Percentiles rank a stretch among this genome's conserved stretches.
phyloP scores from a whole-genome alignment of 805 yeast genomes.

The Candida parachauliodes region DNA sequence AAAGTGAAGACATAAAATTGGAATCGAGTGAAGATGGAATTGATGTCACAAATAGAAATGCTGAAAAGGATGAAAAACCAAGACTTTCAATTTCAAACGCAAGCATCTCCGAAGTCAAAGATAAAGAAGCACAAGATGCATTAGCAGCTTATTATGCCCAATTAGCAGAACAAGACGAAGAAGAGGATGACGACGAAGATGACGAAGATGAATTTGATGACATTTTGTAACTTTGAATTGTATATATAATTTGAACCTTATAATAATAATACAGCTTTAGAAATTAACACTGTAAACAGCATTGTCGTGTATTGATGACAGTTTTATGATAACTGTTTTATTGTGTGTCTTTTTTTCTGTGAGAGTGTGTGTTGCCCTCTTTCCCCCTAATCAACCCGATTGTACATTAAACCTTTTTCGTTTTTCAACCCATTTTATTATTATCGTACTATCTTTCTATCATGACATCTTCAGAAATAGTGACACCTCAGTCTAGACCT shows the following conservation, averaged over 20 bases:
- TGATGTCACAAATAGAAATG: conserved; percentile 5
- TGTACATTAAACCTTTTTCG: neutral
- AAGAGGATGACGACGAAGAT: conserved; percentile 53
- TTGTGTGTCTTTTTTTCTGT: too few relatives aligned
- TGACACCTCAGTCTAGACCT: conserved; percentile 11
- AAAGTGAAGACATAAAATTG: conserved; percentile 19
- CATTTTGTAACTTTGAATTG: conserved; percentile 3
- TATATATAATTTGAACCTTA: neutral
- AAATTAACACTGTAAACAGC: too few relatives aligned
- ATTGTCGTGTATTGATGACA: too few relatives aligned
- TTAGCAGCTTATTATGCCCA: conserved; percentile 66
- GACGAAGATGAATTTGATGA: conserved; percentile 30
- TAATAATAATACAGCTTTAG: too few relatives aligned
- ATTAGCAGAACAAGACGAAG: conserved; percentile 65
- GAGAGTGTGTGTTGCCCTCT: too few relatives aligned
- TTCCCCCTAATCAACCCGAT: conserved; percentile 6
- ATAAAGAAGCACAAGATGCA: conserved; percentile 69
- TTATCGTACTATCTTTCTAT: neutral
- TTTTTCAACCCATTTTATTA: neutral
- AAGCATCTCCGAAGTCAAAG: conserved; percentile 41
- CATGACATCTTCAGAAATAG: conserved; percentile 3
- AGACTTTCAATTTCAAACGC: conserved; percentile 6
- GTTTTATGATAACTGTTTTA: too few relatives aligned
- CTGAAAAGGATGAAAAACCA: conserved; percentile 4
- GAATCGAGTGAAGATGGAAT: conserved; percentile 15